Conservation (phyloP, 106 monocot genomes). For the Iris macrosiphon region DNA sequence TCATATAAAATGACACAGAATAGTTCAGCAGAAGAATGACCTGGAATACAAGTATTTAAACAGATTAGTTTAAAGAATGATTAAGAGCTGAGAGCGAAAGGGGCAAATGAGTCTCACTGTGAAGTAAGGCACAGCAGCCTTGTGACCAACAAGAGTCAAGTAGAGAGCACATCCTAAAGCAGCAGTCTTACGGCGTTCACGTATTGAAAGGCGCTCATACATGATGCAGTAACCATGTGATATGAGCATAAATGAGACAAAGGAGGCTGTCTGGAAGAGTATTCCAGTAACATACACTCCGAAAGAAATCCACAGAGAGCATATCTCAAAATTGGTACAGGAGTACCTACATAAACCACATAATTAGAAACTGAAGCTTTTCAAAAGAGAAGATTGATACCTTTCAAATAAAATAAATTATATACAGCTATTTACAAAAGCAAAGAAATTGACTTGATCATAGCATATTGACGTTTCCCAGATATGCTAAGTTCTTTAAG, state of each 20-base stretch:
- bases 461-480: too few species aligned
- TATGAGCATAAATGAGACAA: conserved; percentile 81
- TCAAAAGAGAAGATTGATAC: background rate
- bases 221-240: conserved; percentile 92
- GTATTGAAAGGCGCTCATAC: conserved; percentile 67
- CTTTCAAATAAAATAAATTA: too few species aligned
- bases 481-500: too few species aligned
- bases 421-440: too few species aligned
- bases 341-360: conserved; percentile 64
- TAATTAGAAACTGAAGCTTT: background rate
- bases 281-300: conserved; percentile 89
- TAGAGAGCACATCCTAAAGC: conserved; percentile 53
- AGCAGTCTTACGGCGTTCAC: conserved; percentile 67
- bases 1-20: conserved; percentile 56
- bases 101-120: conserved; percentile 36
- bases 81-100: too few species aligned
- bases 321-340: conserved; percentile 66
- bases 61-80: too few species aligned
- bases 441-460: too few species aligned
- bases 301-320: conserved; percentile 95
- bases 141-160: conserved; percentile 73
- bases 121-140: conserved; percentile 74
- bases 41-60: conserved; percentile 32
- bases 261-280: conserved; percentile 73
- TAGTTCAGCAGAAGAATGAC: conserved; percentile 58